These are phyloP conservation scores for Staphylotrichum tortipilum DNA, from an alignment of 495 filamentous ascomycete species.

Conservation along the genomic window DNA sequence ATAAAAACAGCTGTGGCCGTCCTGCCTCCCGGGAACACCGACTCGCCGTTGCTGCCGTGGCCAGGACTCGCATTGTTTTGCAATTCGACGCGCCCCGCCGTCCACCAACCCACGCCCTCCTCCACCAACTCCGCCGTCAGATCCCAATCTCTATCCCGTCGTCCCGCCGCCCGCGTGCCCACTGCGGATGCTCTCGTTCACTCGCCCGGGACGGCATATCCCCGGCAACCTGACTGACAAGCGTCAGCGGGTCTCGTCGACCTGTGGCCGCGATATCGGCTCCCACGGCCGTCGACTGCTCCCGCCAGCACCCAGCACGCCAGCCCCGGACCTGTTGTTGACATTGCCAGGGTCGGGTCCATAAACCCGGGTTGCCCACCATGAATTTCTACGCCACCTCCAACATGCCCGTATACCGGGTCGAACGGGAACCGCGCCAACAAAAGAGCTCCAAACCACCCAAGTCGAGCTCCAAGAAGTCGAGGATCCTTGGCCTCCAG, in stretches of 20 bases:
- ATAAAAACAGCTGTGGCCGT: background rate
- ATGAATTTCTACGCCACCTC: constrained; percentile 31
- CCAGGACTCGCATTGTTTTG: background rate
- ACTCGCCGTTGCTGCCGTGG: background rate
- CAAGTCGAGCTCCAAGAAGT: constrained; percentile 5
- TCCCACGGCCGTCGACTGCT: background rate
- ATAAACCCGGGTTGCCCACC: constrained; percentile 6
- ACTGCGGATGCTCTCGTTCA: constrained; percentile 9
- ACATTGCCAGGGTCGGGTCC: background rate
- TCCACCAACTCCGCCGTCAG: too few relatives aligned
- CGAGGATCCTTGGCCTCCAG: constrained; percentile 4
- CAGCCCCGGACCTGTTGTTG: too few relatives aligned
- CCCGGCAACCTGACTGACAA: constrained; percentile 1
- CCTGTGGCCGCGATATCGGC: constrained; percentile 1
- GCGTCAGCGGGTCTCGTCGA: constrained; percentile 4
- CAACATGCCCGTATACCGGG: constrained; percentile 24
- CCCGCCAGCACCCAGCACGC: background rate
- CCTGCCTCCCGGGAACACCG: background rate
- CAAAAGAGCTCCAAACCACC: constrained; percentile 19
- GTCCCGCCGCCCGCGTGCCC: background rate
- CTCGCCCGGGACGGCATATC: constrained; percentile 6
- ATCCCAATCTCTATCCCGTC: background rate
- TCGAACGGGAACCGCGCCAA: constrained; percentile 13
- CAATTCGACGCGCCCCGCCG: background rate
- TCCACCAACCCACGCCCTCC: too few relatives aligned